Evolutionary conservation across 805 yeast genomes (phyloP), one percentile per base, ranked within the genome.

Genomic region (Ogataea pilisensis): DNA sequence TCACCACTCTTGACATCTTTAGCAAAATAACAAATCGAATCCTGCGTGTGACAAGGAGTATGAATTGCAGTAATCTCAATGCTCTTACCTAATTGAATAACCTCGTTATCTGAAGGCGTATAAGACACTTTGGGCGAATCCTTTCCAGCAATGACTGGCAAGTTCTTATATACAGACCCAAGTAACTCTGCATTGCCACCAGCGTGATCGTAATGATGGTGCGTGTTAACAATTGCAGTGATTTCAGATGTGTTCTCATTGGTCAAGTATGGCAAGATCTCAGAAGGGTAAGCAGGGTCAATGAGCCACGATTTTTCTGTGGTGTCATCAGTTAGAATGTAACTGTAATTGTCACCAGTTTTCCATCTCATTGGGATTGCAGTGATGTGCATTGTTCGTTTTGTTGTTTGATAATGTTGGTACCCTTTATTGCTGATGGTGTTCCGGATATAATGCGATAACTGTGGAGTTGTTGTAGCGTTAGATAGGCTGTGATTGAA

Each of bases 1-100:
- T 88, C 78, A 26, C 70, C 73, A 1, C 89, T 77, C 27, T 61
- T 58, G n/a, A 60, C 51, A 58, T 91, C 98, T 35, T 68, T 68
- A 0, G 76, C 88, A 53, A 64, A 84, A 63, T 88, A 93, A 58
- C 98, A 91, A 45, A 93, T 85, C 3, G 96, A 87, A 64, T 93
- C 99, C 63, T 85, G 93, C 0, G 99, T 93, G 62, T 93, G 99
- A 59, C 99, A 93, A 4, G 99, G 99, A 0, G 99, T 93, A 63
- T 91, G 91, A 30, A 91, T 69, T 1, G 96, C 95, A 2, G 82
- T 79, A 37, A 90, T 75, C 14, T 76, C 70, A 37, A 91, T 57
- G 46, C 73, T 61, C 31, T 70, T 66, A 4, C 96, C 96, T 43
- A 89, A 65, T 44, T 72, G 70, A 44, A 85, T 68, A 16, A 68